Evolutionary conservation across 2,329 filamentous ascomycete genomes (phyloP), one percentile per base, ranked within the genome.

Genomic region (Pseudogymnoascus destructans): DNA sequence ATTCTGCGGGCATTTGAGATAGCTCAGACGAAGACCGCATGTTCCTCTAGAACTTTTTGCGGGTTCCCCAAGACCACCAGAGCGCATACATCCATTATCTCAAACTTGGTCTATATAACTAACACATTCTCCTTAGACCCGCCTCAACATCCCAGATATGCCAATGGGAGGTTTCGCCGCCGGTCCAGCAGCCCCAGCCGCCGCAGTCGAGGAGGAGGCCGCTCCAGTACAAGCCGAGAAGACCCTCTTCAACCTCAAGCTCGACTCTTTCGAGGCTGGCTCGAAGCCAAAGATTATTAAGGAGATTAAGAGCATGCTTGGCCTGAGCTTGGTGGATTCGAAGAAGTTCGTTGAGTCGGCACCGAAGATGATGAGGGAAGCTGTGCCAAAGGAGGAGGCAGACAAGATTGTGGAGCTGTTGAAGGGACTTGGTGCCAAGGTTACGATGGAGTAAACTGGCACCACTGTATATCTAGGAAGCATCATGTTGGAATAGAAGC

Each of bases 301-400:
- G 82, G 93, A 99, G 79, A 81, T 99, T 77, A 99, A 99, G 84
- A 85, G 83, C 69, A 80, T 98, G 82, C 78, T 99, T 61, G 93
- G 93, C 42, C 76, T 98, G 70, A 95, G 88, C 72, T 80, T 99
- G 77, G 95, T 99, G 66, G 93, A 99, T 75, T 95, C 89, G 77
- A 99, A 99, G 86, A 99, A 99, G 79, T 99, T 99, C 70, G 93
- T 98, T 65, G 93, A 99, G 80, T 89, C 88, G 70, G 91, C 88
- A 66, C 93, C 93, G 64, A 99, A 99, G 86, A 77, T 89, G 73
- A 88, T 99, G 89, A 97, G 97, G 85, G 93, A 99, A 77, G 91
- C 87, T 57, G 90, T 98, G 66, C 87, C 92, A 63, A 99, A 98
- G 82, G 93, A 99, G 70, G 95, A 99, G 73, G 90, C 89, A 6